Percentiles rank a stretch among this genome's conserved stretches.
These are phyloP conservation scores for Solanum tarijense DNA, from an alignment of 257 asterid species.

Conservation along the genomic window DNA sequence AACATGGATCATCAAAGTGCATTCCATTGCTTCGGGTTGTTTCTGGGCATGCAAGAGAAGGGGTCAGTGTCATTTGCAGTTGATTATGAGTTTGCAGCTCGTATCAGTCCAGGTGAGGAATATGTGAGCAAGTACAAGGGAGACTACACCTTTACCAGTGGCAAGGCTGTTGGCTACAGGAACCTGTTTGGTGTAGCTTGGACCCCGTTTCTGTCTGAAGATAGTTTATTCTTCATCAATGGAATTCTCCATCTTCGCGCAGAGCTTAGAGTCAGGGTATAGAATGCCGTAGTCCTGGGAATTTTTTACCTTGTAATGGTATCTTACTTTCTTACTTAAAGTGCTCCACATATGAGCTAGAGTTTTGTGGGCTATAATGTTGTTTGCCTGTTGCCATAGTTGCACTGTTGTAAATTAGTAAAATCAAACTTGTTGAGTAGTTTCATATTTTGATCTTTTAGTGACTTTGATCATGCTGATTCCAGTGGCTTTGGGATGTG, in stretches of 20 bases:
- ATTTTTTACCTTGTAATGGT: neutral
- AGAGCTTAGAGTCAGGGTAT: constrained; percentile 41
- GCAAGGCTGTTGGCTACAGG: constrained; percentile 65
- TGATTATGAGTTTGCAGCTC: constrained; percentile 62
- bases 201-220: constrained; percentile 51
- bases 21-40: constrained; percentile 68
- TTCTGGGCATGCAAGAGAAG: constrained; percentile 76
- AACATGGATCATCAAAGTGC: constrained; percentile 59
- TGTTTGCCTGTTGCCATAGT: neutral
- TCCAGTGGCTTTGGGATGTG: neutral
- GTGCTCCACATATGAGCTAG: neutral
- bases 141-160: constrained; percentile 50
- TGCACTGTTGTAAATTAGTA: neutral
- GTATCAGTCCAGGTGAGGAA: constrained; percentile 44
- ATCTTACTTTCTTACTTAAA: neutral
- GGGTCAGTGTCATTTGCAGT: constrained; percentile 49
- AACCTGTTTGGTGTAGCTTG: constrained; percentile 56
- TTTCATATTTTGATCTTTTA: neutral
- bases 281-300: neutral
- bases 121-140: constrained; percentile 59
- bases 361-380: neutral
- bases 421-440: neutral
- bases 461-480: neutral
- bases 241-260: constrained; percentile 71
- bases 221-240: constrained; percentile 58